phyloP scores from a whole-genome alignment of 768 basidiomycete species.

The Phylloporus arenicola region DNA sequence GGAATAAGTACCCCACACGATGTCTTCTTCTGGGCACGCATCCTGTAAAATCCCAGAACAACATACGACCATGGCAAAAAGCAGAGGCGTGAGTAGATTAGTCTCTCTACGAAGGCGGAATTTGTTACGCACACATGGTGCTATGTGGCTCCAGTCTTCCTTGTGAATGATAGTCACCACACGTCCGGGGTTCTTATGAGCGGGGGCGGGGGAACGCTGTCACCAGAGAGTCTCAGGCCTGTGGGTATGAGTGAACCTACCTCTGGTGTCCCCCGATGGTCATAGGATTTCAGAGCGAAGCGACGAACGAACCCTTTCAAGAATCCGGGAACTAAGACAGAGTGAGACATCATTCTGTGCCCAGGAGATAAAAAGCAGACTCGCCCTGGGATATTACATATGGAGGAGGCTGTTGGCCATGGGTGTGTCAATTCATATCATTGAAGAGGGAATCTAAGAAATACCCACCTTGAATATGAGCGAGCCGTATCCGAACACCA shows the following conservation, averaged over 20 bases:
- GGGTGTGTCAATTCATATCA: neutral
- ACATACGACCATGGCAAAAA: neutral
- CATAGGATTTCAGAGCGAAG: constrained; percentile 85
- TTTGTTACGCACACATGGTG: constrained; percentile 43
- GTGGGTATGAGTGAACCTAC: constrained; percentile 28
- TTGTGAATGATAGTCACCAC: constrained; percentile 84
- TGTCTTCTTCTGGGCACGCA: constrained; percentile 17
- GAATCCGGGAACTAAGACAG: constrained; percentile 58
- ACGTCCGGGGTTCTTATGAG: constrained; percentile 57
- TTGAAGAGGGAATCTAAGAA: neutral
- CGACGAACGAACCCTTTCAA: constrained; percentile 83
- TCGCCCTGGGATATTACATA: constrained; percentile 64
- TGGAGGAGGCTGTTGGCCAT: constrained; percentile 59
- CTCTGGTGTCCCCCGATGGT: constrained; percentile 85
- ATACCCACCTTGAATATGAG: constrained; percentile 70
- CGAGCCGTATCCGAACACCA: constrained; percentile 87
- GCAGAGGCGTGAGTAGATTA: neutral
- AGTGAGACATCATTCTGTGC: neutral
- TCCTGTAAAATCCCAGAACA: constrained; percentile 6
- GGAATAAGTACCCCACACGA: constrained; percentile 55
- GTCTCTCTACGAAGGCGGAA: neutral
- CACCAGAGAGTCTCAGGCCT: neutral
- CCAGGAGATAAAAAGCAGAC: neutral
- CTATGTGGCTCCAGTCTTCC: constrained; percentile 76
- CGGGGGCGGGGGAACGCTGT: neutral